Conservation (phyloP, 163 green algal genomes). For the Scenedesmus sp. region DNA sequence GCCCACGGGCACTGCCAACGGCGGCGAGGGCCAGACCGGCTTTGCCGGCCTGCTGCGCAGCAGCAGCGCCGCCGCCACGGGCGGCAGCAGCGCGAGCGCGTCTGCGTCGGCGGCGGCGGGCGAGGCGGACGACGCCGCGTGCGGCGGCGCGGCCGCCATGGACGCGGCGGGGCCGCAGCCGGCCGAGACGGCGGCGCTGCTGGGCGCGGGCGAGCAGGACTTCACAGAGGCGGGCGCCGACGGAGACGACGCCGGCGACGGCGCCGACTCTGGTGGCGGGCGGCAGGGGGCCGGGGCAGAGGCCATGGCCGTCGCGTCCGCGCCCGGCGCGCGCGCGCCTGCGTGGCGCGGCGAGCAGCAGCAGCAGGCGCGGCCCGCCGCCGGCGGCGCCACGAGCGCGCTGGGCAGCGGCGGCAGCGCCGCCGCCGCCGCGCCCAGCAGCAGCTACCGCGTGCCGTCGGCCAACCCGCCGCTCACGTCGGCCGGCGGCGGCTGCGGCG, state of each 20-base stretch:
- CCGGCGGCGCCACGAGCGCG: not conserved
- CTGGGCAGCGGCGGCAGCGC: not conserved
- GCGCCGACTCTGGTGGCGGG: not conserved
- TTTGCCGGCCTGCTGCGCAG: slow-evolving; percentile 6
- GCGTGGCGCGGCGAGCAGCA: not conserved
- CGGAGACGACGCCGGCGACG: not conserved
- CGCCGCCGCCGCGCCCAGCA: slow-evolving; percentile 4
- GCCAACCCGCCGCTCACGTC: too few relatives aligned
- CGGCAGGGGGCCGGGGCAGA: not conserved
- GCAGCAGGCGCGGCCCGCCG: not conserved
- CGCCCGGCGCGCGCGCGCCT: not conserved
- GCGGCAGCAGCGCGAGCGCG: too few relatives aligned
- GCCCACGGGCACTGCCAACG: slow-evolving; percentile 21
- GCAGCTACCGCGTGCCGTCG: slow-evolving; percentile 21
- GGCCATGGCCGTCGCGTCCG: not conserved
- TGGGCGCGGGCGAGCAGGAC: too few relatives aligned
- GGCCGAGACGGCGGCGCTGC: not conserved
- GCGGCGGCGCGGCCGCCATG: not conserved
- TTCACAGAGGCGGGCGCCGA: not conserved
- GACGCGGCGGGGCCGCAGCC: slow-evolving; percentile 9
- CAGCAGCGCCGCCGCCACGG: not conserved
- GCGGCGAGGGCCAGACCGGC: slow-evolving; percentile 5
- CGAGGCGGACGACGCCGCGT: not conserved
- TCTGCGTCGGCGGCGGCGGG: too few relatives aligned
- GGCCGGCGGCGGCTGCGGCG: too few relatives aligned